Percentiles rank a stretch among this genome's conserved stretches.
These are phyloP conservation scores for Globisporangium parvum DNA, from an alignment of 352 stramenopile genomes.

Conservation along the genomic window DNA sequence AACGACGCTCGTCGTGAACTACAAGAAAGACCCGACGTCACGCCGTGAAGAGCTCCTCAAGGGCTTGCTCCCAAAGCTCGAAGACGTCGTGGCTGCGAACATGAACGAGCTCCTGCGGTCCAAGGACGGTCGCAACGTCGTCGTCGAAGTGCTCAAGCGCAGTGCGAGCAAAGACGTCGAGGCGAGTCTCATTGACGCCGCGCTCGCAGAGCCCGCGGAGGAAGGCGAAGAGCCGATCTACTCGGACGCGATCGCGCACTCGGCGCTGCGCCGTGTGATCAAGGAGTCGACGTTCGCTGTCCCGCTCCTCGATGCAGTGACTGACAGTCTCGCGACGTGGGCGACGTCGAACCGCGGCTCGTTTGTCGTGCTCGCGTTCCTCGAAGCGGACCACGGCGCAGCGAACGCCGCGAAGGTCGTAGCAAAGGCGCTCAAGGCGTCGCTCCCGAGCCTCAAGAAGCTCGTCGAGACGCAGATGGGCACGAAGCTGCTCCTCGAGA, in stretches of 20 bases:
- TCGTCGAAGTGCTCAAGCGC: slow-evolving; percentile 76
- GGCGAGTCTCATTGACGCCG: slow-evolving; percentile 35
- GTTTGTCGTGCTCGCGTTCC: slow-evolving; percentile 79
- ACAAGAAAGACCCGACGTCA: slow-evolving; percentile 82
- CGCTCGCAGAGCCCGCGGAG: slow-evolving; percentile 31
- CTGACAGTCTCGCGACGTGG: slow-evolving; percentile 45
- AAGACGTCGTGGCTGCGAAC: slow-evolving; percentile 67
- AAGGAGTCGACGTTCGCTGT: slow-evolving; percentile 59
- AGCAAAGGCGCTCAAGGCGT: slow-evolving; percentile 53
- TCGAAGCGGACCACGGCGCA: slow-evolving; percentile 57
- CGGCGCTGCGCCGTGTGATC: slow-evolving; percentile 66
- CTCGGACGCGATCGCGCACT: slow-evolving; percentile 69
- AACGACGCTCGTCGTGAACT: slow-evolving; percentile 64
- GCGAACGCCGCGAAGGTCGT: slow-evolving; percentile 45
- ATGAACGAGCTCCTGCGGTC: slow-evolving; percentile 60
- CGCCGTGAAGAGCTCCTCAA: slow-evolving; percentile 75
- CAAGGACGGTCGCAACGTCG: slow-evolving; percentile 74
- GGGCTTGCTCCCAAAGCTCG: slow-evolving; percentile 72
- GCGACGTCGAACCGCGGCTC: slow-evolving; percentile 67
- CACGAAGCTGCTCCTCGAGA: slow-evolving; percentile 81
- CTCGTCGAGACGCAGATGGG: slow-evolving; percentile 54
- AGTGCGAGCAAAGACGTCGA: slow-evolving; percentile 44
- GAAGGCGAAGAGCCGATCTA: slow-evolving; percentile 49
- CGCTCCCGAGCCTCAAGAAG: slow-evolving; percentile 52
- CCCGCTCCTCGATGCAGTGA: slow-evolving; percentile 44